phyloP scores from a whole-genome alignment of 148 eudicot genomes.

The Arbutus unedo region DNA sequence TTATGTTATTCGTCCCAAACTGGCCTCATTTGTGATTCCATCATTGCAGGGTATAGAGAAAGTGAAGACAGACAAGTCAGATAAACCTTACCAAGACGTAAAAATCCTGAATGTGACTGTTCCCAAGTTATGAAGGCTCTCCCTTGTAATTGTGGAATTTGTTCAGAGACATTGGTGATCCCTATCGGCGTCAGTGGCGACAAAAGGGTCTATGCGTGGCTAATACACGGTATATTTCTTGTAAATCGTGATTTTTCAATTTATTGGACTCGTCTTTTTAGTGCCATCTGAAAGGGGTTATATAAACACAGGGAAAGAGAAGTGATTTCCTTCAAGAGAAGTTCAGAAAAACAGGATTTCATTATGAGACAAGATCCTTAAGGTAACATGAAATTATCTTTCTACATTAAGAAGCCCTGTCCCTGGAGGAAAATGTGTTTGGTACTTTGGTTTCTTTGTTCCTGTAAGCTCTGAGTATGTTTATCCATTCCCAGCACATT shows the following conservation, averaged over 20 bases:
- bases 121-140: constrained; percentile 58
- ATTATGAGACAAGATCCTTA: neutral
- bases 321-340: neutral
- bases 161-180: neutral
- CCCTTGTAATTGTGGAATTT: neutral
- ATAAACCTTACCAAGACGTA: constrained; percentile 93
- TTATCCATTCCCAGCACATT: neutral
- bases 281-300: neutral
- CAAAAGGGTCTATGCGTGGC: neutral
- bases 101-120: constrained; percentile 95
- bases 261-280: neutral
- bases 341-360: neutral
- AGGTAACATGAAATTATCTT: neutral
- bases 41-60: constrained; percentile 73
- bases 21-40: neutral
- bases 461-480: neutral
- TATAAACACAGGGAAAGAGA: neutral
- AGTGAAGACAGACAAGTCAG: constrained; percentile 87
- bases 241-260: neutral
- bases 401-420: neutral
- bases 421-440: neutral
- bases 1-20: neutral
- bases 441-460: neutral
- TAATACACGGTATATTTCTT: neutral
- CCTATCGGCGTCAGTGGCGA: neutral